Evolutionary conservation across 768 basidiomycete species (phyloP).

Genomic region (Botryobasidium botryosum): DNA sequence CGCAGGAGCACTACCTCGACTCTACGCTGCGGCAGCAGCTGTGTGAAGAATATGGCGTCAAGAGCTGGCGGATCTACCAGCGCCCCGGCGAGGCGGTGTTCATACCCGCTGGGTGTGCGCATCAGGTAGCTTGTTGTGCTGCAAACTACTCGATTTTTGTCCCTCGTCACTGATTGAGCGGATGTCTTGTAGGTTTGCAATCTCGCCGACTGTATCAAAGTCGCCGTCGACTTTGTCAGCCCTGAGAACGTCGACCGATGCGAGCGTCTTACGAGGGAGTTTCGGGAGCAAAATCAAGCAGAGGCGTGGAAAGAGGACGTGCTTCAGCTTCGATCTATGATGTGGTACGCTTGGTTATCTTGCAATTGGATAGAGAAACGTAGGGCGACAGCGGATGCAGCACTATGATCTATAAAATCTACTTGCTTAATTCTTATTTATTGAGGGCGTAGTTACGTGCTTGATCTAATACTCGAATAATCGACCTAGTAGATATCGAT

Average conservation of each 20-base stretch:
- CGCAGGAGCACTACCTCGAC: constrained; percentile 77
- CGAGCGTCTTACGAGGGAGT: constrained; percentile 71
- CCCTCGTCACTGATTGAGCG: too few relatives aligned
- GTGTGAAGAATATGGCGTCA: constrained; percentile 48
- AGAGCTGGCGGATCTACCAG: constrained; percentile 74
- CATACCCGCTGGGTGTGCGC: constrained; percentile 86
- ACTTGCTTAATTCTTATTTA: too few relatives aligned
- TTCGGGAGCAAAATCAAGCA: constrained; percentile 74
- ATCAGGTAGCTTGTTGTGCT: constrained; percentile 42
- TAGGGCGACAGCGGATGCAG: too few relatives aligned
- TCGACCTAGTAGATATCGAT: too few relatives aligned
- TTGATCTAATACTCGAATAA: too few relatives aligned
- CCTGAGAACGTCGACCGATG: constrained; percentile 83
- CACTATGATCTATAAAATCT: too few relatives aligned
- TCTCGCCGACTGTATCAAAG: constrained; percentile 88
- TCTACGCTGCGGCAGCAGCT: constrained; percentile 46
- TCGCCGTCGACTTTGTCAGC: constrained; percentile 88
- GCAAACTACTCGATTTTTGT: background rate
- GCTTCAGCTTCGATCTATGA: constrained; percentile 75
- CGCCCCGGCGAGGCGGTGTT: constrained; percentile 85
- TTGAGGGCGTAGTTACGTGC: too few relatives aligned
- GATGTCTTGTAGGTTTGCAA: constrained; percentile 66
- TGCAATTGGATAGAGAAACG: constrained; percentile 23
- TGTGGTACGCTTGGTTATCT: constrained; percentile 87
- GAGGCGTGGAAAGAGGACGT: constrained; percentile 92